Base-by-base conservation (phyloP, 2,329 filamentous ascomycete genomes). In the Escovopsis sp. region DNA sequence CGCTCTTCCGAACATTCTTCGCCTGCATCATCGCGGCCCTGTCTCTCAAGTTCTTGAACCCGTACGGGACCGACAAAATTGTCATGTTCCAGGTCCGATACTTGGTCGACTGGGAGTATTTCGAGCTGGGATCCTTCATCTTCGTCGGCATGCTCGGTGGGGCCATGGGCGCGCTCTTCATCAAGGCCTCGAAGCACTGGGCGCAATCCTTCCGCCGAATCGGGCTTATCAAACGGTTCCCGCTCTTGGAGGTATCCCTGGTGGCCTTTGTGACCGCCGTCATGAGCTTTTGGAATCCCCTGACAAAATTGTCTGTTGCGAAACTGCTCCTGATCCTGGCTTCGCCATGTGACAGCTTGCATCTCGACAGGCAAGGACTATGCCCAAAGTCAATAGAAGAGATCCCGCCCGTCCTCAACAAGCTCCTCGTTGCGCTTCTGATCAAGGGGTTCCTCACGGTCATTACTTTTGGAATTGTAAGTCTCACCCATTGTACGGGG, bases 61-160 rank as follows among this genome's bases (percentile, higher is more conserved):
- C 91, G 0, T 98, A 96, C 53, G 89, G 89, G 28, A 96, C 88
- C 0, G 80, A 84, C 57, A 96, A 98, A 64, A 94, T 98, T 48
- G 91, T 98, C 52, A 73, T 96, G 55, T 98, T 98, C 59, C 80
- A 96, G 59, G 87, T 98, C 40, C 79, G 88, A 10, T 98, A 96
- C 57, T 60, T 85, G 10, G 75, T 80, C 1, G 89, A 96, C 57
- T 98, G 91, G 91, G 79, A 86, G 51, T 86, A 85, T 55, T 96
- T 96, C 57, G 91, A 98, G 60, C 73, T 98, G 40, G 70, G 74
- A 33, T 78, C 77, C 44, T 98, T 96, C 60, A 78, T 93, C 40
- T 61, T 89, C n/a, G 76, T 94, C 2, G 91, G 91, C 9, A 66
- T 91, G 10, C 65, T 95, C 32, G 91, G 91, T 19, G 91, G 91